Evolutionary conservation across 805 yeast genomes (phyloP).

Genomic region (Nakazawaea anatomiae): DNA sequence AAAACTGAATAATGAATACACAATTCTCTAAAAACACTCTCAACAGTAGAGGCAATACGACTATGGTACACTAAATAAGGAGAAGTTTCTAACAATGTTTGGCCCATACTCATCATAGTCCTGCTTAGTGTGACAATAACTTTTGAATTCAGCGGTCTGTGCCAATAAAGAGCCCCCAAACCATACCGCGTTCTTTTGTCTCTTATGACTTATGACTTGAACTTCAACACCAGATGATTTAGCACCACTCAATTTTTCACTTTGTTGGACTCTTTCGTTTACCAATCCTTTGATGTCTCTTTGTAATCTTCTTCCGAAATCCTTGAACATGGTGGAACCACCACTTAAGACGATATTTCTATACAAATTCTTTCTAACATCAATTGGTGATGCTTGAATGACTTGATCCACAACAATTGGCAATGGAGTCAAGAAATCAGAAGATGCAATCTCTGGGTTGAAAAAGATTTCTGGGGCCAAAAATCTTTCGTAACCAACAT

Average conservation of each 20-base stretch:
- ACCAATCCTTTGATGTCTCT: conserved; percentile 87
- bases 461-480: conserved; percentile 99
- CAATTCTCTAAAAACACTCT: too few relatives aligned
- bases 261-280: conserved; percentile 76
- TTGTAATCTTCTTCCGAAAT: conserved; percentile 95
- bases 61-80: conserved; percentile 85
- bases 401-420: conserved; percentile 96
- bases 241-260: conserved; percentile 70
- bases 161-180: conserved; percentile 97
- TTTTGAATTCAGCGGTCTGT: conserved; percentile 93
- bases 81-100: conserved; percentile 93
- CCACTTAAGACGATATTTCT: conserved; percentile 94
- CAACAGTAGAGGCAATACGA: background rate
- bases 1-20: background rate
- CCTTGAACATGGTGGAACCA: conserved; percentile 98
- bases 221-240: conserved; percentile 94
- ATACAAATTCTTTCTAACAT: conserved; percentile 94
- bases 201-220: conserved; percentile 93
- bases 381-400: conserved; percentile 93
- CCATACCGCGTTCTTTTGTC: conserved; percentile 99
- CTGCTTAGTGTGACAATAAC: conserved; percentile 93
- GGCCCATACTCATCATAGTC: conserved; percentile 99
- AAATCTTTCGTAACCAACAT: conserved; percentile 96
- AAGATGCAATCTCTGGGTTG: conserved; percentile 94
- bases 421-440: conserved; percentile 92